Conservation (phyloP, 345 rosid genomes). For the Eutrema heterophyllum region DNA sequence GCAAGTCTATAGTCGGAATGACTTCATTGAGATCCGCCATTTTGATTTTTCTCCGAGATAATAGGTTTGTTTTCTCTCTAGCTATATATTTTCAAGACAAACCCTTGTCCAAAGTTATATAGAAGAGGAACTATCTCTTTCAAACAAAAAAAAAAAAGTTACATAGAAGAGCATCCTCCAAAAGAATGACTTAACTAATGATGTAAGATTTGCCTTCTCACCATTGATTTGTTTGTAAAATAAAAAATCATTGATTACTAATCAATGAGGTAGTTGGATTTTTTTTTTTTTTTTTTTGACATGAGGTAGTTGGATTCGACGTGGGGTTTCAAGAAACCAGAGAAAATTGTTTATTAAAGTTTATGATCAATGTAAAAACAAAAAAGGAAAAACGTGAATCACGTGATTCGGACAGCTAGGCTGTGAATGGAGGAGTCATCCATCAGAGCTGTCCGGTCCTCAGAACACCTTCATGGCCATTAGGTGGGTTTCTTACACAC, state of each 20-base stretch:
- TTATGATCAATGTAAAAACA: not conserved
- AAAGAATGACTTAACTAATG: not conserved
- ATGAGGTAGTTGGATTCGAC: not conserved
- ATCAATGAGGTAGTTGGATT: not conserved
- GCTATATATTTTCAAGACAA: not conserved
- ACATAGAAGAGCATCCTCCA: not conserved
- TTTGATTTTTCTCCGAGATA: not conserved
- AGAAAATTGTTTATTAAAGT: not conserved
- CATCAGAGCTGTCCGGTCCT: too few relatives aligned
- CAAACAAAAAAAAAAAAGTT: too few relatives aligned
- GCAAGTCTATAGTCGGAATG: conserved; percentile 49
- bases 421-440: not conserved
- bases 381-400: not conserved
- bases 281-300: too few relatives aligned
- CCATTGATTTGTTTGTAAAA: too few relatives aligned
- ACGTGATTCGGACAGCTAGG: not conserved
- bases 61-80: not conserved
- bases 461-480: too few relatives aligned
- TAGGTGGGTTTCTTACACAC: too few relatives aligned
- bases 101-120: not conserved
- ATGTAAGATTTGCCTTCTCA: too few relatives aligned
- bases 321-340: not conserved
- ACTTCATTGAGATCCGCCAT: conserved; percentile 3
- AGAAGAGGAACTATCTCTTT: not conserved
- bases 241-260: not conserved